phyloP scores from a whole-genome alignment of 2,329 filamentous ascomycete genomes.

The Elsinoe australis region DNA sequence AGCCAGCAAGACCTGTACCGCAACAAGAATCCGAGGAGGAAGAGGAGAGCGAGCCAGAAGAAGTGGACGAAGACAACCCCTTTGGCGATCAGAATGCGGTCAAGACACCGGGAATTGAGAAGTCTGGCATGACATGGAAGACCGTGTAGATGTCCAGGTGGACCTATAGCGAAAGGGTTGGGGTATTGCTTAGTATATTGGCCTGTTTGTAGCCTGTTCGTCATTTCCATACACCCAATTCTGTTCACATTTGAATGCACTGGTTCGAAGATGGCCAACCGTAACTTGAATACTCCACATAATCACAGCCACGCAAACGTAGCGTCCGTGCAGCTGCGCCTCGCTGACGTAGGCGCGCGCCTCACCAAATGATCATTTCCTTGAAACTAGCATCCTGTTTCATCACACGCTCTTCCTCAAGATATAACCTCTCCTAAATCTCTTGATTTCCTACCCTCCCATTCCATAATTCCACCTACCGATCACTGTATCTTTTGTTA shows the following conservation, averaged over 20 bases:
- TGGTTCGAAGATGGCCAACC: too few species aligned
- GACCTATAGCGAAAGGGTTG: background rate
- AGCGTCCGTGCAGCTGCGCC: conserved; percentile 6
- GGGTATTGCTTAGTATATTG: too few species aligned
- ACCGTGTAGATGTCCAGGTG: conserved; percentile 30
- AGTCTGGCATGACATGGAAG: conserved; percentile 27
- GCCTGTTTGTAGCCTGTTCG: too few species aligned
- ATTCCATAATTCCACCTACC: background rate
- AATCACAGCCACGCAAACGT: background rate
- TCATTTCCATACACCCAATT: too few species aligned
- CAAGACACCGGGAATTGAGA: conserved; percentile 44
- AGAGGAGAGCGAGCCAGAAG: conserved; percentile 50
- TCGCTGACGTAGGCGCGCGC: conserved; percentile 6
- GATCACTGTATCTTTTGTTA: background rate
- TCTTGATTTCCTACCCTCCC: background rate
- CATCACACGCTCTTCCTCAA: background rate
- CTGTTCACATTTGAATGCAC: too few species aligned
- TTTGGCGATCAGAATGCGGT: conserved; percentile 78
- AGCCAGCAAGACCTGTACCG: conserved; percentile 41
- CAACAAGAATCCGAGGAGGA: conserved; percentile 36
- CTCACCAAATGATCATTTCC: background rate
- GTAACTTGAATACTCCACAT: too few species aligned
- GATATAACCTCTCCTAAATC: background rate
- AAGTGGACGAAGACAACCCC: conserved; percentile 72
- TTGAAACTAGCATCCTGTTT: conserved; percentile 9